Evolutionary conservation across 495 filamentous ascomycete genomes (phyloP).

Genomic region (Emericellopsis terricola): DNA sequence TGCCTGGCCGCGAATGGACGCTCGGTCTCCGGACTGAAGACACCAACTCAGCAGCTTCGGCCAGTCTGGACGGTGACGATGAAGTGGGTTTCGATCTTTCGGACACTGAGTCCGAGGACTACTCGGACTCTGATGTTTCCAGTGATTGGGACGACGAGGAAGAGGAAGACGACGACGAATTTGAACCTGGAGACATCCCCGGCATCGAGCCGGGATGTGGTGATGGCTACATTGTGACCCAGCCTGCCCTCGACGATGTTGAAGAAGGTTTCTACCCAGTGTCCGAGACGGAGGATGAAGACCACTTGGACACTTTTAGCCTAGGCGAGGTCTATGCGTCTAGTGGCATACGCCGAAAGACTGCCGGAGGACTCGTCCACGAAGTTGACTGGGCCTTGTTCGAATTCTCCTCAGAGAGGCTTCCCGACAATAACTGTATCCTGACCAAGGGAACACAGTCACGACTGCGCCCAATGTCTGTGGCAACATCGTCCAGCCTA

Average conservation of each 20-base stretch:
- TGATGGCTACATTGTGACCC: slow-evolving; percentile 56
- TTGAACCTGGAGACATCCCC: slow-evolving; percentile 65
- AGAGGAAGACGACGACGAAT: slow-evolving; percentile 20
- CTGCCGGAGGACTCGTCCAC: slow-evolving; percentile 47
- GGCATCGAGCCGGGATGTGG: slow-evolving; percentile 61
- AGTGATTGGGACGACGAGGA: slow-evolving; percentile 22
- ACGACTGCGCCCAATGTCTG: slow-evolving; percentile 14
- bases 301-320: slow-evolving; percentile 52
- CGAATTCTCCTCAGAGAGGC: slow-evolving; percentile 52
- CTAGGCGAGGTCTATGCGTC: slow-evolving; percentile 78
- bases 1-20: slow-evolving; percentile 6
- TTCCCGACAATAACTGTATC: slow-evolving; percentile 50
- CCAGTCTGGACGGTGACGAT: slow-evolving; percentile 17
- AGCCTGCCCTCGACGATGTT: slow-evolving; percentile 77
- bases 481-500: slow-evolving; percentile 29
- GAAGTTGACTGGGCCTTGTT: slow-evolving; percentile 96
- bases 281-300: slow-evolving; percentile 31
- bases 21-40: no score
- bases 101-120: slow-evolving; percentile 34
- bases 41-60: slow-evolving; percentile 14
- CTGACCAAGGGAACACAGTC: neutral
- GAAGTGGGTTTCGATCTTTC: slow-evolving; percentile 31
- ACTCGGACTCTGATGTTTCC: slow-evolving; percentile 26
- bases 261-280: slow-evolving; percentile 58
- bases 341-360: slow-evolving; percentile 63